Base-by-base conservation (phyloP, 768 basidiomycete species). In the Hericium erinaceus region DNA sequence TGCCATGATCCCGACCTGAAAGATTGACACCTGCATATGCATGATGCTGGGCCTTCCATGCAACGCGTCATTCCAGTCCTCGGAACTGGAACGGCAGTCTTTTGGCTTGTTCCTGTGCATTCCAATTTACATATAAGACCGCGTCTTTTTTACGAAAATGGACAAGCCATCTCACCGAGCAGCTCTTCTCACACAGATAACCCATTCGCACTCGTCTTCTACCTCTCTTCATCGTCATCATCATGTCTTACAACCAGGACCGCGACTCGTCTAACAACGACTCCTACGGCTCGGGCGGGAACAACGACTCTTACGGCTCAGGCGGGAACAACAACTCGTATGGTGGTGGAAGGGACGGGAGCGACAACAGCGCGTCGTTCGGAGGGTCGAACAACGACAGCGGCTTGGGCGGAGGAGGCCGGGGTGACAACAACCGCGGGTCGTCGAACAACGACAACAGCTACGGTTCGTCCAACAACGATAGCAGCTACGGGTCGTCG, bases 401-500 rank as follows among this genome's bases (percentile, higher is more conserved):
- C 16, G 26, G 15, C 8, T 33, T 8, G 0, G 38, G 52, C 15
- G 49, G n/a, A 22, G 44, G 44, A 7, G 8, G n/a, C n/a, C 8
- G 20, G 8, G 39, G 48, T 38, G 44, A 44, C 55, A 52, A 53
- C 60, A 56, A 39, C 49, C 53, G 49, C 39, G 11, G 56, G 18
- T 38, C 56, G 54, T 59, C 55, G 44, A 38, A 38, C 1, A 55
- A 11, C 9, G 26, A 49, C 56, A 48, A 57, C 59, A 28, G 50
- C 41, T 39, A 49, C 7, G 58, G 24, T 13, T 50, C 60, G 33
- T 66, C 65, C 41, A 26, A 26, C 2, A 65, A 65, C 2, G 66
- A 68, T 48, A 69, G 66, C 26, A 67, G 66, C 18, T 66, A 65
- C 63, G 54, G 60, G 49, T 61, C 66, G 46, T 65, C 60, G 41